Conservation (phyloP, 139 green algal genomes). For the Chlorella vulgaris region DNA sequence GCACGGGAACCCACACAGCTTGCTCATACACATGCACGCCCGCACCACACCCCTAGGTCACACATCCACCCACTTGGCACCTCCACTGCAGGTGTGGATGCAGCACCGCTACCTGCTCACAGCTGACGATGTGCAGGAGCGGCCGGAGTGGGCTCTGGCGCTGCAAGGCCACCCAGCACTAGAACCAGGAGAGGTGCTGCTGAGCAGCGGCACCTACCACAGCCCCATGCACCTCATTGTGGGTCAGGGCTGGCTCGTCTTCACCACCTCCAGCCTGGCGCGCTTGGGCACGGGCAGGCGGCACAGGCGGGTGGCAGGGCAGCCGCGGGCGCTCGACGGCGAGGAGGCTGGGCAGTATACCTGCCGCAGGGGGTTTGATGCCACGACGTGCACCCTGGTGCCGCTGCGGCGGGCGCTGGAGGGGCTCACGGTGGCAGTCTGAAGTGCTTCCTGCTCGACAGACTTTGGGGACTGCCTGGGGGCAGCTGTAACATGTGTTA, state of each 20-base stretch:
- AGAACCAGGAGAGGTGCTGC: not conserved
- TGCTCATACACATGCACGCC: not conserved
- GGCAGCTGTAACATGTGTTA: no score
- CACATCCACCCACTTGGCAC: no score
- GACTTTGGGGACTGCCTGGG: not conserved
- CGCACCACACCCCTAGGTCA: no score
- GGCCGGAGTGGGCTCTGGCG: not conserved
- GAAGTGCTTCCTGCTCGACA: not conserved
- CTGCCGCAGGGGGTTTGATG: slow-evolving; percentile 12
- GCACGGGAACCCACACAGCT: no score
- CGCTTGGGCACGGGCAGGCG: not conserved
- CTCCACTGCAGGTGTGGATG: slow-evolving; percentile 17
- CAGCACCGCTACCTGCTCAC: slow-evolving; percentile 24
- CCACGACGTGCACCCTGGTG: not conserved
- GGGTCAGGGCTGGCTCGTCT: not conserved
- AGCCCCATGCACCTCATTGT: slow-evolving; percentile 11
- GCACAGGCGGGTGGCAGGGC: no score
- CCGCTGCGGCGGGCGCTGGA: slow-evolving; percentile 11
- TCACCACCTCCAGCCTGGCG: not conserved
- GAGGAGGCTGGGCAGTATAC: not conserved
- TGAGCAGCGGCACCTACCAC: not conserved
- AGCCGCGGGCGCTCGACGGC: not conserved
- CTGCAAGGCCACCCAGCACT: not conserved
- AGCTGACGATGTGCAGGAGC: slow-evolving; percentile 5
- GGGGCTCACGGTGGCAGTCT: not conserved